These are phyloP conservation scores for Blastosporella zonata DNA, from an alignment of 1,284 basidiomycete genomes.

Conservation along the genomic window DNA sequence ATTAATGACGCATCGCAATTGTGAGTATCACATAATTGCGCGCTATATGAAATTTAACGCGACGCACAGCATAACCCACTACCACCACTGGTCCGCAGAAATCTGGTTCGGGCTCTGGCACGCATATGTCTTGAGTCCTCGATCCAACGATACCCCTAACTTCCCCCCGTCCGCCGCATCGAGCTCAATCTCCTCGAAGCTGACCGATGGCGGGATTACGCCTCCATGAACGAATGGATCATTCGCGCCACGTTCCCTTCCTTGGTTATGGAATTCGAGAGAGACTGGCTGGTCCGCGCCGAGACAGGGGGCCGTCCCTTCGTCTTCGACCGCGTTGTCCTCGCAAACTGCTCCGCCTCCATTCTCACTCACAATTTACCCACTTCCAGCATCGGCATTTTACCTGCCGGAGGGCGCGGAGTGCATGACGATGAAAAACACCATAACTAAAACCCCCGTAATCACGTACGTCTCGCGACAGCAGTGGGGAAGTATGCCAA, in stretches of 20 bases:
- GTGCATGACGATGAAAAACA: slow-evolving; percentile 74
- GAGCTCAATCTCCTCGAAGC: slow-evolving; percentile 72
- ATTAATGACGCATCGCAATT: slow-evolving; percentile 84
- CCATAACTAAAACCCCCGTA: slow-evolving; percentile 50
- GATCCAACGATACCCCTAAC: slow-evolving; percentile 64
- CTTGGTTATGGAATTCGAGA: slow-evolving; percentile 67
- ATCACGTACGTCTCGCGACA: slow-evolving; percentile 89
- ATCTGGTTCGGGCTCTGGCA: slow-evolving; percentile 88
- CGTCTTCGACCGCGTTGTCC: slow-evolving; percentile 79
- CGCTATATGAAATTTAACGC: not conserved
- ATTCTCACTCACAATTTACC: slow-evolving; percentile 66
- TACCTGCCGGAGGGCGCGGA: slow-evolving; percentile 67
- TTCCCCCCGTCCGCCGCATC: slow-evolving; percentile 71
- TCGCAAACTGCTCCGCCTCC: slow-evolving; percentile 80
- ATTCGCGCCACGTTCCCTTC: slow-evolving; percentile 75
- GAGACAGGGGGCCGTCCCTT: slow-evolving; percentile 68
- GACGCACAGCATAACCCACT: slow-evolving; percentile 62
- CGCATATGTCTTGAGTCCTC: slow-evolving; percentile 77
- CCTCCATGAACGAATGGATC: slow-evolving; percentile 80
- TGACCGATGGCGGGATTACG: slow-evolving; percentile 84
- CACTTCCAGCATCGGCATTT: slow-evolving; percentile 74
- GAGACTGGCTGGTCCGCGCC: slow-evolving; percentile 78
- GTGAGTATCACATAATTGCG: slow-evolving; percentile 35
- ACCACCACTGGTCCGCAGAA: slow-evolving; percentile 86
- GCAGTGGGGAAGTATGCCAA: slow-evolving; percentile 77